Evolutionary conservation across 139 green algal genomes (phyloP).

Genomic region (Closterium sp.): DNA sequence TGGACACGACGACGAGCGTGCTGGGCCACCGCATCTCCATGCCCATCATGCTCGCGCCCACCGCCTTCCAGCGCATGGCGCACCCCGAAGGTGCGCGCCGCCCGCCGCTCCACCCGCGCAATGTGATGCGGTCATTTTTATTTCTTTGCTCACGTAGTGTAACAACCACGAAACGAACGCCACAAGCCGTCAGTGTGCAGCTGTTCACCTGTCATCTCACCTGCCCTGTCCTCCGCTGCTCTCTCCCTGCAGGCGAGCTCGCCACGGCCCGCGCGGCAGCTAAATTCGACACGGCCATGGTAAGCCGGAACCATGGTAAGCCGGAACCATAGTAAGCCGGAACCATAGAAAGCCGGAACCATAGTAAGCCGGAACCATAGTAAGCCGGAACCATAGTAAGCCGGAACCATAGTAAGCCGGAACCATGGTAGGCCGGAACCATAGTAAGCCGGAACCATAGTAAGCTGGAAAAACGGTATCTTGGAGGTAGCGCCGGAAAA

Average conservation of each 20-base stretch:
- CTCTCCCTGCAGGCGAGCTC: constrained; percentile 45
- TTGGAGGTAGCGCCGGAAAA: neutral
- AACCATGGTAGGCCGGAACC: too few relatives aligned
- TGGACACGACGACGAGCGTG: constrained; percentile 39
- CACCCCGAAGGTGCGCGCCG: constrained; percentile 57
- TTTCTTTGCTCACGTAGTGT: neutral
- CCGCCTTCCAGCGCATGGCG: constrained; percentile 80
- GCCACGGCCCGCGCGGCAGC: constrained; percentile 47
- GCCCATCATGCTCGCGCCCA: constrained; percentile 79
- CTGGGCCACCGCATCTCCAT: constrained; percentile 50
- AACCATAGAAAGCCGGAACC: too few relatives aligned
- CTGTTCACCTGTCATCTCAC: neutral
- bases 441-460: too few relatives aligned
- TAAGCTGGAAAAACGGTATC: too few relatives aligned
- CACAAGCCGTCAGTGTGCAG: neutral
- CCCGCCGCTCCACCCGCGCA: neutral
- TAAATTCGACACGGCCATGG: constrained; percentile 43
- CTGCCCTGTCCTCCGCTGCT: neutral
- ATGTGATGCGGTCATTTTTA: neutral
- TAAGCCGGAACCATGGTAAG: constrained; percentile 4
- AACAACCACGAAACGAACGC: too few relatives aligned
- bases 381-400: too few relatives aligned
- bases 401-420: too few relatives aligned
- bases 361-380: too few relatives aligned
- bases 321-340: too few relatives aligned